Conservation (phyloP, 805 yeast genomes). For the Tetrapisispora fleetii region DNA sequence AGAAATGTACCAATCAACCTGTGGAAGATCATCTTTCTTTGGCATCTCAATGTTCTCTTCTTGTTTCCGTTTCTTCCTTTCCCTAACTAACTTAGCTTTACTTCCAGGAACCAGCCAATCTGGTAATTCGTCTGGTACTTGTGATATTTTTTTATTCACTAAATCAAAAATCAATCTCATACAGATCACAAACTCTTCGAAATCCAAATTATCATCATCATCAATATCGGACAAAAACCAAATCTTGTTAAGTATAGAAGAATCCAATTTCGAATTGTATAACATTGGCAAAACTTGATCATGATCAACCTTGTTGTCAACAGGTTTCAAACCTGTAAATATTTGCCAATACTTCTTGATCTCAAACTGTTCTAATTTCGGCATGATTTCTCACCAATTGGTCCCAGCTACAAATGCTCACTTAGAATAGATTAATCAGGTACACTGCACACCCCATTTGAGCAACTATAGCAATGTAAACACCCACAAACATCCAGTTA, state of each 20-base stretch:
- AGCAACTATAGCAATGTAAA: too few relatives aligned
- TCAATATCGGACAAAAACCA: slow-evolving; percentile 95
- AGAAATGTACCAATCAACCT: slow-evolving; percentile 92
- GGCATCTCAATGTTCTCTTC: slow-evolving; percentile 23
- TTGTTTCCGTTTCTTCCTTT: slow-evolving; percentile 54
- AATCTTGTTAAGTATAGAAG: slow-evolving; percentile 65
- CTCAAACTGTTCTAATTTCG: slow-evolving; percentile 87
- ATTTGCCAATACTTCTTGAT: slow-evolving; percentile 97
- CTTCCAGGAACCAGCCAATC: slow-evolving; percentile 88
- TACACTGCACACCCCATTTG: too few relatives aligned
- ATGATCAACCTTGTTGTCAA: slow-evolving; percentile 67
- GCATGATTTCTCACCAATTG: slow-evolving; percentile 27
- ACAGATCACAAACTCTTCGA: slow-evolving; percentile 95
- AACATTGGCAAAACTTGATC: slow-evolving; percentile 78
- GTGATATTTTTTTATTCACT: slow-evolving; percentile 59
- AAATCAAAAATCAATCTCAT: slow-evolving; percentile 91
- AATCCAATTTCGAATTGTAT: slow-evolving; percentile 77
- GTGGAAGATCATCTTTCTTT: slow-evolving; percentile 12
- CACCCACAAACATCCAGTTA: too few relatives aligned
- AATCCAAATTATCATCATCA: slow-evolving; percentile 82
- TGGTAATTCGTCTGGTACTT: slow-evolving; percentile 68
- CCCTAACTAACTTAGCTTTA: slow-evolving; percentile 76
- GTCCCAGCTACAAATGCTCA: too few relatives aligned
- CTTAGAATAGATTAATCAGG: too few relatives aligned
- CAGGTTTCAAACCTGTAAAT: slow-evolving; percentile 81